These are phyloP conservation scores for Crithidia thermophila DNA, from an alignment of 208 protist genomes.

Conservation along the genomic window DNA sequence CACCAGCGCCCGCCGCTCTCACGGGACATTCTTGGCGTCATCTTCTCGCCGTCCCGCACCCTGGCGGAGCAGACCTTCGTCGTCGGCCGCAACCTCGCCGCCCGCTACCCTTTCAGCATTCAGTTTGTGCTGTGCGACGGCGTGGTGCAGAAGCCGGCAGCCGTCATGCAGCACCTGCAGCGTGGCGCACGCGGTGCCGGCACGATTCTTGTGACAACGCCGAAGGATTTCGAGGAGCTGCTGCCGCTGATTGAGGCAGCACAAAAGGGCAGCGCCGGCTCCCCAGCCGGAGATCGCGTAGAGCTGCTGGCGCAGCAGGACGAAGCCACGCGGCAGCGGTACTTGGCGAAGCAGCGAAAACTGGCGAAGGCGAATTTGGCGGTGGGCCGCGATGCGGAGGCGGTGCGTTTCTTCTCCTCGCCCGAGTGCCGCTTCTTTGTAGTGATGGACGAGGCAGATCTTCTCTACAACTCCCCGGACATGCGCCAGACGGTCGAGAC, in stretches of 20 bases:
- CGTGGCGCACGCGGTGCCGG: conserved; percentile 63
- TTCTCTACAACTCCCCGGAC: conserved; percentile 72
- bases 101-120: conserved; percentile 74
- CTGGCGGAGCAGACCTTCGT: conserved; percentile 90
- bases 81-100: conserved; percentile 67
- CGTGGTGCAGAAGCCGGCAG: conserved; percentile 44
- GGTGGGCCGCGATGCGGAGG: not conserved
- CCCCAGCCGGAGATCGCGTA: conserved; percentile 2
- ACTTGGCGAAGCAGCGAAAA: conserved; percentile 13
- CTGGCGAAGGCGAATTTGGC: not conserved
- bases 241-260: conserved; percentile 32
- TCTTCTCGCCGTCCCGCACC: conserved; percentile 84
- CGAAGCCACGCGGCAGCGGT: conserved; percentile 54
- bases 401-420: conserved; percentile 25
- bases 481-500: conserved; percentile 55
- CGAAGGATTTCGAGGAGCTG: conserved; percentile 66
- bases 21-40: conserved; percentile 68
- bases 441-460: conserved; percentile 89
- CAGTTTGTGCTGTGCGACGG: conserved; percentile 83
- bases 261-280: not conserved
- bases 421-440: conserved; percentile 55
- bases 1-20: conserved; percentile 62
- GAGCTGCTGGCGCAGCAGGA: conserved; percentile 56
- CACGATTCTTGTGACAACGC: conserved; percentile 81
- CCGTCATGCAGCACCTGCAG: conserved; percentile 48